Conservation (phyloP, 768 basidiomycete species). For the Calocybe indica region DNA sequence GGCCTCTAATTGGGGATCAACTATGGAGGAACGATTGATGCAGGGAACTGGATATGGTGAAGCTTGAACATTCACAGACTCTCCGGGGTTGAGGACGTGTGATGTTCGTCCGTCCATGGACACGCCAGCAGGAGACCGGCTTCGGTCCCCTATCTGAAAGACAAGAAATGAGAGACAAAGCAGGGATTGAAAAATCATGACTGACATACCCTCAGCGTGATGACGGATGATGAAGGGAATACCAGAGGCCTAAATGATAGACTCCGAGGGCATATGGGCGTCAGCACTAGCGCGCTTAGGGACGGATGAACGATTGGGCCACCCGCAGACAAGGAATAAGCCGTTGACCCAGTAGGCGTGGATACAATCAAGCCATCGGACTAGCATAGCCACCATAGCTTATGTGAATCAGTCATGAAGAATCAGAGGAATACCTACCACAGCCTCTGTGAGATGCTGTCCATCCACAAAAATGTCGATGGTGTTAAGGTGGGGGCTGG, state of each 20-base stretch:
- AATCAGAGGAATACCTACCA: slow-evolving; percentile 48
- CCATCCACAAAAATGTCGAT: slow-evolving; percentile 93
- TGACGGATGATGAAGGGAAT: slow-evolving; percentile 75
- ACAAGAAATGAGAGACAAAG: background rate
- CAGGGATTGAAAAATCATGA: slow-evolving; percentile 1
- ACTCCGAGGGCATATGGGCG: slow-evolving; percentile 94
- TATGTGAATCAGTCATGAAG: slow-evolving; percentile 2
- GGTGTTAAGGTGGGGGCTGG: slow-evolving; percentile 86
- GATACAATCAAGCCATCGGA: slow-evolving; percentile 93
- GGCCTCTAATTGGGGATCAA: slow-evolving; percentile 39
- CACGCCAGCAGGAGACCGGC: slow-evolving; percentile 81
- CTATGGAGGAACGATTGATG: slow-evolving; percentile 80
- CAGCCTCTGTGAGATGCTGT: slow-evolving; percentile 92
- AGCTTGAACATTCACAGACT: slow-evolving; percentile 79
- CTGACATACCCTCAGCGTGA: slow-evolving; percentile 62
- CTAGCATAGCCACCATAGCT: slow-evolving; percentile 30
- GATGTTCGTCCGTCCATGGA: slow-evolving; percentile 93
- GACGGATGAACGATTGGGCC: slow-evolving; percentile 96
- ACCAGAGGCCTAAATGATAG: slow-evolving; percentile 89
- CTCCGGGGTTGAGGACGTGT: slow-evolving; percentile 75
- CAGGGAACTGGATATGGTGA: slow-evolving; percentile 91
- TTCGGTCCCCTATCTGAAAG: slow-evolving; percentile 73
- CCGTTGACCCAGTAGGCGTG: slow-evolving; percentile 94
- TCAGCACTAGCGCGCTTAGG: slow-evolving; percentile 82
- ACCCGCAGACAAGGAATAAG: slow-evolving; percentile 92